phyloP scores from a whole-genome alignment of 371 early-diverging fungal genomes.

The Chytridiales sp. region DNA sequence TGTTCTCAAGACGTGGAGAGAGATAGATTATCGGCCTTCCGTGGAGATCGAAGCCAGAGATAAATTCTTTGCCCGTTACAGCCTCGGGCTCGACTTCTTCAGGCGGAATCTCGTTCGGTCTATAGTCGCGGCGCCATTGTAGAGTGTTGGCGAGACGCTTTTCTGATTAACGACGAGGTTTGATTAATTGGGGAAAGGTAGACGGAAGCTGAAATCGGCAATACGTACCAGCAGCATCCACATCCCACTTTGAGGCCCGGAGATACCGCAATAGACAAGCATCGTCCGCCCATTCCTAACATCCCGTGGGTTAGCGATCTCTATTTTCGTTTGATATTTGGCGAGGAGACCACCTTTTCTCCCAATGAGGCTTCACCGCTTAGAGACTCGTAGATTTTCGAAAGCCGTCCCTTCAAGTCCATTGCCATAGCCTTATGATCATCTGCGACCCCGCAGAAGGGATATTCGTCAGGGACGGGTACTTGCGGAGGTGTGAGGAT shows the following conservation, averaged over 20 bases:
- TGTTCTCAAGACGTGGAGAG: conserved; percentile 69
- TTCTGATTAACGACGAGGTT: no score
- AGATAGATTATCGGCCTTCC: conserved; percentile 38
- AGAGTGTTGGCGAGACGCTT: conserved; percentile 68
- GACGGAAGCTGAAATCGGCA: not conserved
- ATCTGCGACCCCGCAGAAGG: no score
- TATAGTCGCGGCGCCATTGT: conserved; percentile 70
- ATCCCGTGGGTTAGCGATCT: no score
- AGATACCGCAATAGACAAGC: conserved; percentile 64
- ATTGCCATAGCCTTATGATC: no score
- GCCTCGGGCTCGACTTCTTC: conserved; percentile 74
- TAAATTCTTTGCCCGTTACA: conserved; percentile 77
- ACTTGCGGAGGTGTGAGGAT: no score
- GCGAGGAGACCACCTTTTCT: no score
- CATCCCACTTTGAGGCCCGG: conserved; percentile 75
- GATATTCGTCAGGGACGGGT: no score
- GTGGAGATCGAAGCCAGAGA: conserved; percentile 44
- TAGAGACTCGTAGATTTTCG: no score
- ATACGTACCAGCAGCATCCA: conserved; percentile 56
- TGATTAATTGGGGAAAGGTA: not conserved
- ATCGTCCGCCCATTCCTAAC: conserved; percentile 34
- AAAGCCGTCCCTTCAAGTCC: no score
- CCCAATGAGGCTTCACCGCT: no score
- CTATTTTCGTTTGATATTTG: no score
- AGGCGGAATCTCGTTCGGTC: conserved; percentile 70